Percentiles rank a stretch among this genome's conserved stretches.
Conservation (phyloP, 1,284 basidiomycete species). For the Ustilago hordei region DNA sequence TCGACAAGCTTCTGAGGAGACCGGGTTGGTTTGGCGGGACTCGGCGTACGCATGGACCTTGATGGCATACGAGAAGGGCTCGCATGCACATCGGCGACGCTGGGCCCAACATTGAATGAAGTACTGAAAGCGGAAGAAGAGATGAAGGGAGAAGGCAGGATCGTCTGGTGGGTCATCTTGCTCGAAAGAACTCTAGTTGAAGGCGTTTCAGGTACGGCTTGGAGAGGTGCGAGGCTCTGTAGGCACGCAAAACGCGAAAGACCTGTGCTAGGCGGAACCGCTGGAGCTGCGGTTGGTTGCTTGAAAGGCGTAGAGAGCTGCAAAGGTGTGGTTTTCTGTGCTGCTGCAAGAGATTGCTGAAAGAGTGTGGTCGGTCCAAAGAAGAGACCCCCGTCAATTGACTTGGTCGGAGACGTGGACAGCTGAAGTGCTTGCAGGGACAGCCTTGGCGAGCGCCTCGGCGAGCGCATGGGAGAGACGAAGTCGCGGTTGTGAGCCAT, state of each 20-base stretch:
- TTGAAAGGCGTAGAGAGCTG: constrained; percentile 29
- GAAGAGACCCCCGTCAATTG: constrained; percentile 4
- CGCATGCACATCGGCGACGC: background rate
- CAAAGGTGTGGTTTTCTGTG: constrained; percentile 9
- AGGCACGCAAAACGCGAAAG: constrained; percentile 43
- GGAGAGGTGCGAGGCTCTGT: constrained; percentile 26
- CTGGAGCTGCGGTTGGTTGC: constrained; percentile 6
- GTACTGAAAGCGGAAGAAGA: background rate
- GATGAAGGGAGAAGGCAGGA: constrained; percentile 36
- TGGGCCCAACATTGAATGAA: background rate
- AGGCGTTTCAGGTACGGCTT: constrained; percentile 22
- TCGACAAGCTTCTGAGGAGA: constrained; percentile 7
- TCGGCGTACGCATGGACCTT: constrained; percentile 10
- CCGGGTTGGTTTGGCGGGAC: background rate
- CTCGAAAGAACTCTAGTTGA: constrained; percentile 21
- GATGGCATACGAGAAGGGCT: constrained; percentile 17
- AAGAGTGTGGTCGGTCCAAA: constrained; percentile 28
- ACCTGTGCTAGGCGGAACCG: constrained; percentile 35
- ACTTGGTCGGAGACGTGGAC: constrained; percentile 34
- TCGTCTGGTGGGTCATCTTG: constrained; percentile 15
- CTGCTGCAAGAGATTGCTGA: background rate
- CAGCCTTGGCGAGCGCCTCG: constrained; percentile 33
- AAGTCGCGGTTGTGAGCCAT: constrained; percentile 31
- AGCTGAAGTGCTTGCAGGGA: constrained; percentile 37
- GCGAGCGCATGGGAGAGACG: constrained; percentile 33